phyloP scores from a whole-genome alignment of 192 early-diverging fungal species.

The Coemansia pectinata region DNA sequence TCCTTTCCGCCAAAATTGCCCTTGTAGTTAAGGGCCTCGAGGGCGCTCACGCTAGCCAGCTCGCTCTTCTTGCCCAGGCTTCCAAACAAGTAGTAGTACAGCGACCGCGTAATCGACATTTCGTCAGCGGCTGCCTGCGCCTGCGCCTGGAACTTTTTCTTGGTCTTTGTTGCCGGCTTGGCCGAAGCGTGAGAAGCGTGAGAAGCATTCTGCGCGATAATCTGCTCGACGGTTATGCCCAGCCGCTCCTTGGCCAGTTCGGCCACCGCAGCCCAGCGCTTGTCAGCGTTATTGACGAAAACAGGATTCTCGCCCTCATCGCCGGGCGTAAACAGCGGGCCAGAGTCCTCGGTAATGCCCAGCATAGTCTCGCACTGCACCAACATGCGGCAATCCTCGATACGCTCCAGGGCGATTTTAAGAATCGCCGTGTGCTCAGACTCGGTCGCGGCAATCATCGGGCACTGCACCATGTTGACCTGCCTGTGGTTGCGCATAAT shows the following conservation, averaged over 20 bases:
- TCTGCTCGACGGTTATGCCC: constrained; percentile 8
- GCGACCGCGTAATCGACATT: constrained; percentile 8
- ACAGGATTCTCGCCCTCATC: background rate
- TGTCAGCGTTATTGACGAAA: constrained; percentile 10
- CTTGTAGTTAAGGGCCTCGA: constrained; percentile 9
- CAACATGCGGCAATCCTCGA: constrained; percentile 38
- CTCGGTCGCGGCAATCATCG: constrained; percentile 36
- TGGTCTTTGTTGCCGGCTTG: background rate
- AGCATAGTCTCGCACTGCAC: constrained; percentile 47
- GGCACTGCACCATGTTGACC: constrained; percentile 17
- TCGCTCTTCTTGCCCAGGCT: background rate
- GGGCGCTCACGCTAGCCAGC: constrained; percentile 4
- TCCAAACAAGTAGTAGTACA: constrained; percentile 30
- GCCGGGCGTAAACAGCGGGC: background rate
- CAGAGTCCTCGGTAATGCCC: background rate
- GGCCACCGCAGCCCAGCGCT: constrained; percentile 27
- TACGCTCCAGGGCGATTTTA: constrained; percentile 14
- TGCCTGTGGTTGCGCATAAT: constrained; percentile 15
- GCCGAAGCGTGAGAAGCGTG: background rate
- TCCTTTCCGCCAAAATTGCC: constrained; percentile 17
- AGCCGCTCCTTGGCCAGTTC: constrained; percentile 6
- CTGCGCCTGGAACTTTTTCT: constrained; percentile 17
- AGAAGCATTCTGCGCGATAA: background rate
- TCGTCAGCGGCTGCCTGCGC: constrained; percentile 10
- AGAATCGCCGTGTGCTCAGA: constrained; percentile 33